These are phyloP conservation scores for Clausena lansium DNA, from an alignment of 345 rosid species.

Conservation along the genomic window DNA sequence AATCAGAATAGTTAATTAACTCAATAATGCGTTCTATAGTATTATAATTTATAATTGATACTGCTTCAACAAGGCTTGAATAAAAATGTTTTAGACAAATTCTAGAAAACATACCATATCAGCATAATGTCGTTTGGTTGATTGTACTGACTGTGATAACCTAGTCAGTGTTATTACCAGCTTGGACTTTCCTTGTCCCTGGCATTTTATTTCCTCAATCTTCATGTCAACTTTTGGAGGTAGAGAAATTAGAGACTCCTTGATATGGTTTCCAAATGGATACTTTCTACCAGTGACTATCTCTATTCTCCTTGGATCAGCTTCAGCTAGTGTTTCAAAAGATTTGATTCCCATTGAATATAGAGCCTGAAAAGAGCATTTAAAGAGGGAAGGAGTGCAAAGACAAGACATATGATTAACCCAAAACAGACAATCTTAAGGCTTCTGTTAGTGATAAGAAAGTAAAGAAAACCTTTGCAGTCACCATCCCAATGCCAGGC, in stretches of 20 bases:
- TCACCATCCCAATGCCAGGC: conserved; percentile 11
- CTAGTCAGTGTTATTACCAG: conserved; percentile 69
- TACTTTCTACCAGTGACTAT: conserved; percentile 87
- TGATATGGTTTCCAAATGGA: conserved; percentile 95
- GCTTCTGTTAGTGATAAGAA: background rate
- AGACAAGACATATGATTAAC: background rate
- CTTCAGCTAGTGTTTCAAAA: conserved; percentile 80
- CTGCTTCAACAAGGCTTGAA: background rate
- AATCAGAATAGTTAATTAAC: conserved; percentile 7
- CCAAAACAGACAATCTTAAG: background rate
- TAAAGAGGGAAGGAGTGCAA: conserved; percentile 5
- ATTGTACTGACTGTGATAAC: conserved; percentile 52
- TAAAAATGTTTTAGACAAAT: background rate
- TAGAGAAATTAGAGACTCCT: conserved; percentile 77
- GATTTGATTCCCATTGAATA: conserved; percentile 85
- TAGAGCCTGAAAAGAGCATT: conserved; percentile 60
- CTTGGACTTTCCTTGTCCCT: conserved; percentile 57
- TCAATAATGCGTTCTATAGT: conserved; percentile 13
- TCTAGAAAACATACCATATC: conserved; percentile 60
- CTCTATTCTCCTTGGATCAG: conserved; percentile 96
- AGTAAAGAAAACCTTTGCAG: conserved; percentile 3
- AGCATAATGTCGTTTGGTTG: conserved; percentile 81
- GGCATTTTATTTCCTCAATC: conserved; percentile 59
- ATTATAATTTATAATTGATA: conserved; percentile 1
- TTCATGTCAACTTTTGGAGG: conserved; percentile 80